Evolutionary conservation across 441 rosid species (phyloP), one percentile per base, ranked within the genome.

Genomic region (Theobroma grandiflorum): DNA sequence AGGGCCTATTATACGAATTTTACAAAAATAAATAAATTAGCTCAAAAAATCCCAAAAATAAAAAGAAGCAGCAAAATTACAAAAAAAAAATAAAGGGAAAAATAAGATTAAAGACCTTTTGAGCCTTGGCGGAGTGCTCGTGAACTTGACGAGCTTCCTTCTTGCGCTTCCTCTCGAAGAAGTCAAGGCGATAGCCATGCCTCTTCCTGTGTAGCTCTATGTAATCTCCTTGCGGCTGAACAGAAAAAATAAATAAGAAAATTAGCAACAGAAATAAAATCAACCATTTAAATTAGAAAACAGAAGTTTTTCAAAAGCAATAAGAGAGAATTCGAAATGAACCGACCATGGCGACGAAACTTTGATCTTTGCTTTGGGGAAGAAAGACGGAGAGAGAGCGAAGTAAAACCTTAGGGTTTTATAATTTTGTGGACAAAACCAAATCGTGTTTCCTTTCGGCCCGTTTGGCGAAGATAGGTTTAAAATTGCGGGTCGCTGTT

Each of bases 141-240:
- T 96, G 96, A 63, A 87, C 93, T 76, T 87, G 89, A 83, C 99
- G 97, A 61, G 98, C 98, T 89, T 92, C 88, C 94, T 82, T 94
- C 98, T 94, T 92, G 84, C 97, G 95, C 89, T 89, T 86, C 26
- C 91, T 91, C 86, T 94, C 96, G 82, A 85, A 85, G 87, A 89
- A 87, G 77, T 96, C 97, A 69, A 74, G 88, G 74, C 96, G 97
- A 77, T 87, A 82, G 59, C 98, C 98, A 92, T 92, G 12, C 76
- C 97, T 89, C 98, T 94, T 93, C 83, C 88, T 79, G 90, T 90
- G 94, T 6, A 85, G 82, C 69, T 96, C 98, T 43, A 94, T 94
- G 83, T 94, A 85, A 86, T 94, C 95, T 79, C 98, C 98, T 87
- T 96, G 99, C 82, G 98, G 93, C 99, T 94, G 57, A 14, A 57